These are phyloP conservation scores for Trichoderma endophyticum DNA, from an alignment of 2,329 filamentous ascomycete genomes.

Conservation along the genomic window DNA sequence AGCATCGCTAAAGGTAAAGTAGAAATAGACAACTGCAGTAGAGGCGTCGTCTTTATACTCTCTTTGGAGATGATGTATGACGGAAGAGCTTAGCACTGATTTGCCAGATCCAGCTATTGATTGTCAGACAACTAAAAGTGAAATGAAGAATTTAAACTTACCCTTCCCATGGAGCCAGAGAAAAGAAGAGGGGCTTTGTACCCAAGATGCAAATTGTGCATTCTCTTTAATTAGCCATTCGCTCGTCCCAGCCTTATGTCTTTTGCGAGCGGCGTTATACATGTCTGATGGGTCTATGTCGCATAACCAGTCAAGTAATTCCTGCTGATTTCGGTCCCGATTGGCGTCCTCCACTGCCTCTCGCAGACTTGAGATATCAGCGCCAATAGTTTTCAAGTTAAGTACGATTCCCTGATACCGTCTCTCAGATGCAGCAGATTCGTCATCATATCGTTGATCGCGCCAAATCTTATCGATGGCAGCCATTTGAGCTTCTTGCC, in stretches of 20 bases:
- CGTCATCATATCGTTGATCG: not conserved
- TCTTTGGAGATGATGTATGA: not conserved
- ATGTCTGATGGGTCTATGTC: not conserved
- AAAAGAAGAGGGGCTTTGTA: not conserved
- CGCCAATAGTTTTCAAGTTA: not conserved
- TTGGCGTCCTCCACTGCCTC: not conserved
- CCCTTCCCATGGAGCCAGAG: slow-evolving; percentile 12
- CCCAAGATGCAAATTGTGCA: not conserved
- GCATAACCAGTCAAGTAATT: not conserved
- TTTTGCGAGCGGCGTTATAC: not conserved
- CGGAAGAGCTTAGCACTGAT: not conserved
- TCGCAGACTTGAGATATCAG: not conserved
- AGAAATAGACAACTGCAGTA: not conserved
- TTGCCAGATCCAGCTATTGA: not conserved
- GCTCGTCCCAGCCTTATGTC: not conserved
- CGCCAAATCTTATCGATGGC: not conserved
- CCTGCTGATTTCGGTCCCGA: not conserved
- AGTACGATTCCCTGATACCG: not conserved
- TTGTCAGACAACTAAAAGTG: not conserved
- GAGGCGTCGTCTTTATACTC: not conserved
- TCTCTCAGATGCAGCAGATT: not conserved
- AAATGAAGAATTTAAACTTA: not conserved
- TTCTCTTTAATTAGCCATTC: not conserved
- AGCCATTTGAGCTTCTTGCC: not conserved
- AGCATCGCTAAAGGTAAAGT: not conserved